phyloP scores from a whole-genome alignment of 2,329 filamentous ascomycete genomes.

The Apiospora arundinis region DNA sequence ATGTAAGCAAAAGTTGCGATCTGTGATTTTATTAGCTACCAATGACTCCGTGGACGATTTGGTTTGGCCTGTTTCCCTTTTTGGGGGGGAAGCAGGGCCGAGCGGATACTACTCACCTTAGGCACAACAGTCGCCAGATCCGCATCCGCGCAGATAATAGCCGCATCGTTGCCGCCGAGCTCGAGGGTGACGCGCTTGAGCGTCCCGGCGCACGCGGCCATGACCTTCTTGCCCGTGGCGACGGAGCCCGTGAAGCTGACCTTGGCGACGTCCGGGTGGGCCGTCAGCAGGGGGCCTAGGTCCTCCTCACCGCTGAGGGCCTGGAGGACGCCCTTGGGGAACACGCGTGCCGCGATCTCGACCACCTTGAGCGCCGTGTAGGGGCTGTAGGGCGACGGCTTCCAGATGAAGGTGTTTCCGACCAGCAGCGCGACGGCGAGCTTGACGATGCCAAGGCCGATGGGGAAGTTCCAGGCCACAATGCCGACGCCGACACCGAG shows the following conservation, averaged over 20 bases:
- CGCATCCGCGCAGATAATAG: conserved; percentile 57
- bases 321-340: conserved; percentile 69
- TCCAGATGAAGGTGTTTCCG: conserved; percentile 54
- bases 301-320: conserved; percentile 65
- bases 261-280: conserved; percentile 65
- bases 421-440: conserved; percentile 36
- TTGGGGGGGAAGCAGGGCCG: no score
- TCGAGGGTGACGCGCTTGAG: conserved; percentile 62
- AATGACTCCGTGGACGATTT: no score
- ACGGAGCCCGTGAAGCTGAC: conserved; percentile 65
- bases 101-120: background rate
- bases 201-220: conserved; percentile 55
- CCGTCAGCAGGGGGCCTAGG: conserved; percentile 64
- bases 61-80: no score
- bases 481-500: conserved; percentile 53
- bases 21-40: background rate
- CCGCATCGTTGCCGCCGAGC: conserved; percentile 61
- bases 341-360: conserved; percentile 62
- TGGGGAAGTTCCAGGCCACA: conserved; percentile 57
- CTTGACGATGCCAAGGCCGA: conserved; percentile 45
- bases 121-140: conserved; percentile 38
- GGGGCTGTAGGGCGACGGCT: conserved; percentile 39
- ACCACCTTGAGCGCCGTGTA: conserved; percentile 65
- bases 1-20: conserved; percentile 18
- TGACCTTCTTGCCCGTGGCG: conserved; percentile 61